Evolutionary conservation across 176 grass and related monocot genomes (phyloP).

Genomic region (Carex scoparia): DNA sequence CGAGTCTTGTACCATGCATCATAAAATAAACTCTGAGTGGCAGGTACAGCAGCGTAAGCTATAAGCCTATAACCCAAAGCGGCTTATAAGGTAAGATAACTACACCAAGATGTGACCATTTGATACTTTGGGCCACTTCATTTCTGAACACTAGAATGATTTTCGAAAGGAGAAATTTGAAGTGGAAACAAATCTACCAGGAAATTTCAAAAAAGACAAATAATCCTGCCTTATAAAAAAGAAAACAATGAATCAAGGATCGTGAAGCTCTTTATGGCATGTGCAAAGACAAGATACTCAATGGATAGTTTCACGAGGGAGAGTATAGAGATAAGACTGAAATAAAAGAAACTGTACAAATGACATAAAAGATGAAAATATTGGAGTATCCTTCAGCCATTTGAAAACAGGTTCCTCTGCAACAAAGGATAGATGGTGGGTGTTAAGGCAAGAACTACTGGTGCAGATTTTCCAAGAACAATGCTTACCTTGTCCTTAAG

Average conservation of each 20-base stretch:
- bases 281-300: conserved; percentile 58
- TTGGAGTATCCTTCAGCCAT: background rate
- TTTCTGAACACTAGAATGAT: background rate
- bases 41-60: background rate
- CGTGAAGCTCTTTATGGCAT: conserved; percentile 59
- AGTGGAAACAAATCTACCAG: background rate
- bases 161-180: background rate
- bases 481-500: conserved; percentile 73
- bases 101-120: background rate
- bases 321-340: conserved; percentile 61
- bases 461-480: background rate
- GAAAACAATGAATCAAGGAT: conserved; percentile 54
- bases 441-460: conserved; percentile 10
- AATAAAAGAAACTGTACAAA: conserved; percentile 27
- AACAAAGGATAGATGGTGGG: background rate
- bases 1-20: background rate
- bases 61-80: background rate
- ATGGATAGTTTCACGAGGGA: conserved; percentile 34
- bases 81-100: background rate
- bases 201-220: background rate
- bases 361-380: background rate
- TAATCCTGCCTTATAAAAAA: conserved; percentile 16
- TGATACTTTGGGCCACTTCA: background rate
- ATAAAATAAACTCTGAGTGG: background rate
- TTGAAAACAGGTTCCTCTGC: conserved; percentile 4